Conservation (phyloP, 192 early-diverging fungal genomes). For the Dissophora ornata region DNA sequence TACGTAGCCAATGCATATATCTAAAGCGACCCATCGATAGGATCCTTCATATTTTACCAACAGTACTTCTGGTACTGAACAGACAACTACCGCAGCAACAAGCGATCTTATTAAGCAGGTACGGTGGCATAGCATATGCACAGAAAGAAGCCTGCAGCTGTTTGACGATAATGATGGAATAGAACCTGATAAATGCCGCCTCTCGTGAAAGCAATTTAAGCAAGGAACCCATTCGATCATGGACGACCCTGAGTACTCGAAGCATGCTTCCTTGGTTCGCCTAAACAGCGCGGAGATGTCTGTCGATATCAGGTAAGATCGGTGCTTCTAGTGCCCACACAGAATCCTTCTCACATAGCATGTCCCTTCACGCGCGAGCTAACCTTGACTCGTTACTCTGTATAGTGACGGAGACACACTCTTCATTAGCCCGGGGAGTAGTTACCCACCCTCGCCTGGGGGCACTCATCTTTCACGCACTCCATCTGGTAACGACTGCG, state of each 20-base stretch:
- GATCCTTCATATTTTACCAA: slow-evolving; percentile 1
- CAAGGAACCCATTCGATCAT: not conserved
- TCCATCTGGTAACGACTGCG: not conserved
- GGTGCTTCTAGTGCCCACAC: not conserved
- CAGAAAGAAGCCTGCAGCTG: not conserved
- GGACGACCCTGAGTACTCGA: slow-evolving; percentile 1
- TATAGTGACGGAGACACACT: slow-evolving; percentile 8
- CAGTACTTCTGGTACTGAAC: not conserved
- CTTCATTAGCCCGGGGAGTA: not conserved
- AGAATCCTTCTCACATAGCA: not conserved
- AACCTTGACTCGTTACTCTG: slow-evolving; percentile 1
- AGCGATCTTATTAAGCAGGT: not conserved
- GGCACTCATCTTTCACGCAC: not conserved
- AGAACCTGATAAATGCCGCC: not conserved
- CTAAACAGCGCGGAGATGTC: slow-evolving; percentile 5
- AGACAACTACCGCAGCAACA: not conserved
- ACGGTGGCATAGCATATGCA: not conserved
- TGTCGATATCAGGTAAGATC: slow-evolving; percentile 1
- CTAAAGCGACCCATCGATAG: slow-evolving; percentile 2
- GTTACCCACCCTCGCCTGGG: slow-evolving; percentile 3
- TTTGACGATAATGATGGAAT: not conserved
- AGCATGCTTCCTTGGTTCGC: not conserved
- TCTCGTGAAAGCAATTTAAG: slow-evolving; percentile 1
- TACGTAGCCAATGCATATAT: slow-evolving; percentile 5
- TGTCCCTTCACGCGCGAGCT: slow-evolving; percentile 3